Base-by-base conservation (phyloP, 257 asterid species). In the Leonotis leonurus region DNA sequence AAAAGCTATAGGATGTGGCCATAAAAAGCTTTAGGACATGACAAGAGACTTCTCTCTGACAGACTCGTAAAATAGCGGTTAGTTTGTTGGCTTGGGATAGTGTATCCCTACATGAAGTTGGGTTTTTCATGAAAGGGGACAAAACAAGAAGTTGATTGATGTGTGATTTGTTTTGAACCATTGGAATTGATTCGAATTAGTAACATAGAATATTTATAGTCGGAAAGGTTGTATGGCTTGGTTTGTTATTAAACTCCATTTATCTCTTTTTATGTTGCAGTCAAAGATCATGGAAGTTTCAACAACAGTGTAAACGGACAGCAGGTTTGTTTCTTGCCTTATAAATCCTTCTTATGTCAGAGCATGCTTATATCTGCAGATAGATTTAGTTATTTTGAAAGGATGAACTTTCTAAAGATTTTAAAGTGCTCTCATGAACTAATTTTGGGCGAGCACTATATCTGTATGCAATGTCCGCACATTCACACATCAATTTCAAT, bases 241-340 rank as follows among this genome's bases (percentile, higher is more conserved):
- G 25, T 37, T 51, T 68, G 55, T 1, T 49, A 54, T 54, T 25
- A 5, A 35, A n/a, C n/a, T n/a, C n/a, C n/a, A n/a, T n/a, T n/a
- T 33, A 33, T 58, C 56, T 56, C 64, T 10, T 44, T 43, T 68
- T 56, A 22, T 32, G 37, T 61, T 74, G 70, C 85, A 85, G 95
- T 55, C 37, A 76, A 39, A 12, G 95, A 88, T 81, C 90, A 75
- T 36, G 85, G 90, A 68, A 83, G 96, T 81, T 85, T 88, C 83
- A 85, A 85, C 77, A 83, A 77, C 78, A 88, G 96, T 69, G 93
- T 85, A 16, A 76, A 80, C 14, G 95, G 78, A 75, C 73, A 85
- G 72, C 93, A 88, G 96, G 95, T 88, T 21, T 25, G 64, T 46
- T 51, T 52, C 71, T 52, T 43, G 46, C 29, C 61, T 52, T 64